Base-by-base conservation (phyloP, 129 eudicot genomes). In the Artemisia annua region DNA sequence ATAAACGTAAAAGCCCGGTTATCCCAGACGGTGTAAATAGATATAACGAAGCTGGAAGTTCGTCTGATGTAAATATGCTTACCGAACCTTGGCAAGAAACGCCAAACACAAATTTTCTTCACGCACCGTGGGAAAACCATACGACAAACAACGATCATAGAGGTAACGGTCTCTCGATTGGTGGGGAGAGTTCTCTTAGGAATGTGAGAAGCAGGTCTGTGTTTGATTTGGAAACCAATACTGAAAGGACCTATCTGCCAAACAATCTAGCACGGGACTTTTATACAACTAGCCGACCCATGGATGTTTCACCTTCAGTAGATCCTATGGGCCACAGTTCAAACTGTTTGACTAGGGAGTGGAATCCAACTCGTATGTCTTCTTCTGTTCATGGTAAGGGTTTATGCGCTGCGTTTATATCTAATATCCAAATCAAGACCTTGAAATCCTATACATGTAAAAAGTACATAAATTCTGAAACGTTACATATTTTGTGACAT, bases 1-100 rank as follows among this genome's bases (percentile, higher is more conserved):
- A 80, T 75, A 89, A 89, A 56, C 85, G 92, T 2, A 89, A 89
- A 79, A 84, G 80, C 83, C 92, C 92, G 7, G 83, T 82, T 67
- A 75, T 80, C 18, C 90, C 83, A 63, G 81, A 84, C 22, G 73
- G 71, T 70, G 66, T 35, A 35, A 35, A 35, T 35, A 35, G 43
- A 35, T 35, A 35, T 35, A 35, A 35, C 43, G 43, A 35, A 35
- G 43, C 69, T 1, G 72, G 72, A 46, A 78, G 81, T 74, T 87
- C 96, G 30, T 84, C 90, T 43, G 75, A 80, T 76, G 61, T 75
- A 16, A 46, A 80, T 11, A 73, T 80, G 77, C 52, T 87, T 17
- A 48, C 82, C 53, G 89, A 80, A 61, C 70, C 75, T 5, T 75
- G 91, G 86, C 82, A 80, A 74, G 88, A 80, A 26, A 75, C 78